Evolutionary conservation across 108 stramenopile genomes (phyloP), one percentile per base, ranked within the genome.

Genomic region (Nitzschia putrida): DNA sequence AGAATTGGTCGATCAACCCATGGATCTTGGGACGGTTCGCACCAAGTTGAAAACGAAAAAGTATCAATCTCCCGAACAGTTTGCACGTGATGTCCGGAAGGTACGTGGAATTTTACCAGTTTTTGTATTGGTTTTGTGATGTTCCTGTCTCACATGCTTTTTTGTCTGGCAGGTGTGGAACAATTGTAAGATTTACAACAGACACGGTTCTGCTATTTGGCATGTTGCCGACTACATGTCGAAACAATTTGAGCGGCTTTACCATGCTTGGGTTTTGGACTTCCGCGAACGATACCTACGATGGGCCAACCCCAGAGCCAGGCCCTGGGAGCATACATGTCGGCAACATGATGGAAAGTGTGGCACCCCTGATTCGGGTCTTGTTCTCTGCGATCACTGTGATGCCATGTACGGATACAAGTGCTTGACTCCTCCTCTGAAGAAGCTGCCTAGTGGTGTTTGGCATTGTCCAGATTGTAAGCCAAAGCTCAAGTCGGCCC

Each of bases 181-280:
- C 68, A 94, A 94, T 57, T 96, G 95, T 79, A 93, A 93, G 63
- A 87, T 93, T 52, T 96, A 92, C 66, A 96, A 96, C 70, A 81
- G 86, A 20, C 91, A 93, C 45, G 91, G 92, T 12, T 87, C 88
- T 14, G 87, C 90, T 11, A 92, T 96, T 72, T 96, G 95, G 95
- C 82, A 91, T 59, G 91, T 94, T n/a, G 95, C 90, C 14, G 92
- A 94, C 73, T 93, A 91, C 86, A 91, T 94, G 90, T 88, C 89
- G 21, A 95, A 95, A 69, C 86, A 85, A 57, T 96, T 96, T 61
- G 92, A 96, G 60, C 85, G 95, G 7, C 80, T 96, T 9, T 93
- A 91, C 64, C 82, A 90, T 68, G 95, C 92, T 43, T 96, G 95
- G 95, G 95, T 96, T 14, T 77, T 89, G 8, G 88, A 83, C 24